Evolutionary conservation across 2,329 filamentous ascomycete genomes (phyloP).

Genomic region (Aspergillus terreus): DNA sequence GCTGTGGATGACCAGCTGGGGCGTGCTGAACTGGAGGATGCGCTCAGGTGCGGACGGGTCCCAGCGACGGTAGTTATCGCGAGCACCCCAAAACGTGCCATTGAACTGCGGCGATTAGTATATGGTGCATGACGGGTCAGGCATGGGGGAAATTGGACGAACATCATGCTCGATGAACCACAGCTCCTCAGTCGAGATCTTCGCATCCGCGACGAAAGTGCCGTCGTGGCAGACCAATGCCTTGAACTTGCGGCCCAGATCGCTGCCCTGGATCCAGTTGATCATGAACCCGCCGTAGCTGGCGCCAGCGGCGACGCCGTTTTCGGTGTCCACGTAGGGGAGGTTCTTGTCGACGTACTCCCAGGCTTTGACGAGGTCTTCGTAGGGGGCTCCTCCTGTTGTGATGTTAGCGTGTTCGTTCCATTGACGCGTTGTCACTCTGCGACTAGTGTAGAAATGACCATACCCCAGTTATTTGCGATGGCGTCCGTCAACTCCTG

Average conservation of each 20-base stretch:
- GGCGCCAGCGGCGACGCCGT: slow-evolving; percentile 40
- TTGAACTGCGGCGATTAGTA: slow-evolving; percentile 36
- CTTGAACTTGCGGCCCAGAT: slow-evolving; percentile 78
- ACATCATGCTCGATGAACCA: slow-evolving; percentile 50
- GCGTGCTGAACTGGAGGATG: slow-evolving; percentile 70
- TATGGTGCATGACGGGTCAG: neutral
- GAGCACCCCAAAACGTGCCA: slow-evolving; percentile 51
- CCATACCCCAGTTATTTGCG: slow-evolving; percentile 68
- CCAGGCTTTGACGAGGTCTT: slow-evolving; percentile 75
- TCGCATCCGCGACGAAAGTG: slow-evolving; percentile 63
- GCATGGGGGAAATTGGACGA: neutral
- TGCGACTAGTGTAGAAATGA: neutral
- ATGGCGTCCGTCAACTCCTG: slow-evolving; percentile 75
- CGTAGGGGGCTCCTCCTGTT: slow-evolving; percentile 57
- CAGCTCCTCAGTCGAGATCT: slow-evolving; percentile 49
- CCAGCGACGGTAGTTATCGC: slow-evolving; percentile 64
- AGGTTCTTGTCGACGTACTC: slow-evolving; percentile 58
- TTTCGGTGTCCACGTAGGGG: slow-evolving; percentile 35
- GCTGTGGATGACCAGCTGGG: slow-evolving; percentile 79
- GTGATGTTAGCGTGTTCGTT: slow-evolving; percentile 2
- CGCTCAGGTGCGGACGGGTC: slow-evolving; percentile 58
- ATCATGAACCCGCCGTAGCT: slow-evolving; percentile 46
- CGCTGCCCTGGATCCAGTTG: slow-evolving; percentile 87
- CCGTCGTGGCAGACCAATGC: slow-evolving; percentile 87
- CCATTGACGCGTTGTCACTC: too few species aligned